Evolutionary conservation across 495 filamentous ascomycete genomes (phyloP).

Genomic region (Penicillium desertorum): DNA sequence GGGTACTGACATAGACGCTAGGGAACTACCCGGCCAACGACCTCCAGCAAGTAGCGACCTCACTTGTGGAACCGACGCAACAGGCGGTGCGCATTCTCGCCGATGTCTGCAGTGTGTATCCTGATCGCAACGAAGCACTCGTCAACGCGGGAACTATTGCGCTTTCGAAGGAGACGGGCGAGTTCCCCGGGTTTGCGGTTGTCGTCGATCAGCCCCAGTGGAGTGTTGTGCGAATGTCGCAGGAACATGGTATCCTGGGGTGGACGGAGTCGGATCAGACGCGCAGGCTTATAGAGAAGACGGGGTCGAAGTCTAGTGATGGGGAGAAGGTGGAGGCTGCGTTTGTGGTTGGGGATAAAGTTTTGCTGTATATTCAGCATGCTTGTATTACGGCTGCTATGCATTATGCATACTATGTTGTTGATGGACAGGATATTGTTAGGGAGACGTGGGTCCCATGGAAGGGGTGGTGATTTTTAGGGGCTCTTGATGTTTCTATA

Average conservation of each 20-base stretch:
- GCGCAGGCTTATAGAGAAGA: not conserved
- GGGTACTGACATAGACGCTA: not conserved
- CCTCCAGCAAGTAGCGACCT: slow-evolving; percentile 29
- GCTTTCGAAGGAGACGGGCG: slow-evolving; percentile 26
- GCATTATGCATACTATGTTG: slow-evolving; percentile 30
- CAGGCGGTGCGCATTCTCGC: slow-evolving; percentile 26
- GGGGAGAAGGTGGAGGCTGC: slow-evolving; percentile 17
- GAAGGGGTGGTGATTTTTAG: slow-evolving; percentile 22
- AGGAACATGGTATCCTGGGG: slow-evolving; percentile 65
- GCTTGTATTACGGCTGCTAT: slow-evolving; percentile 34
- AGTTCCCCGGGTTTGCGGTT: slow-evolving; percentile 22
- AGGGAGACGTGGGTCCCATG: slow-evolving; percentile 35
- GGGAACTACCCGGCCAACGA: slow-evolving; percentile 31
- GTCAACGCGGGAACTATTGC: slow-evolving; percentile 28
- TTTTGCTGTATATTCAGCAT: slow-evolving; percentile 32
- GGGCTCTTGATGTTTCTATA: not conserved
- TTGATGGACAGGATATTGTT: slow-evolving; percentile 29
- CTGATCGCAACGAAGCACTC: slow-evolving; percentile 31
- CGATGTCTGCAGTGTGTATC: slow-evolving; percentile 30
- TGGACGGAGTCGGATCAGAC: slow-evolving; percentile 17
- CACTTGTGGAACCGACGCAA: slow-evolving; percentile 16
- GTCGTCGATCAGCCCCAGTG: slow-evolving; percentile 44
- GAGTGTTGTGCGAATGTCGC: slow-evolving; percentile 61
- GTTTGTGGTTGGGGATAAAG: slow-evolving; percentile 32
- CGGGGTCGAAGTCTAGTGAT: slow-evolving; percentile 6